Conservation (phyloP, 495 filamentous ascomycete genomes). For the Talaromyces adpressus region DNA sequence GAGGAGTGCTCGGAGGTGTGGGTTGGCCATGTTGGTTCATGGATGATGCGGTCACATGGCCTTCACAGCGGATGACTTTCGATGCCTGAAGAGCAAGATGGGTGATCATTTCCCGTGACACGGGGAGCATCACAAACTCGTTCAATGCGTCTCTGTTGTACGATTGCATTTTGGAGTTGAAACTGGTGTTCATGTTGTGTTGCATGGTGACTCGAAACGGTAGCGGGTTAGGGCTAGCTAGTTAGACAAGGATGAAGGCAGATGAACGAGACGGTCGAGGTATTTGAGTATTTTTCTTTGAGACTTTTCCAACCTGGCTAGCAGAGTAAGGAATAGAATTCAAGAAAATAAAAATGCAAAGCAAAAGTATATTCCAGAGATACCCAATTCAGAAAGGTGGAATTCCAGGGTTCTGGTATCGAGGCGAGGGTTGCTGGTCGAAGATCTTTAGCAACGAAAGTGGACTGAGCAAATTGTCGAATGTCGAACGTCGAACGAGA, state of each 20-base stretch:
- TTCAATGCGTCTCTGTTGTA: slow-evolving; percentile 81
- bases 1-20: slow-evolving; percentile 62
- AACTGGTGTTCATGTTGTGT: slow-evolving; percentile 20
- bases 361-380: neutral
- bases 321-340: slow-evolving; percentile 3
- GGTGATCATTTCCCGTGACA: slow-evolving; percentile 75
- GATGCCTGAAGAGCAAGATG: slow-evolving; percentile 78
- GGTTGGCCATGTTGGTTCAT: slow-evolving; percentile 53
- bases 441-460: neutral
- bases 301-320: slow-evolving; percentile 7
- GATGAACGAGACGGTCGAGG: slow-evolving; percentile 6
- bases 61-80: slow-evolving; percentile 87
- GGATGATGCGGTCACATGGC: slow-evolving; percentile 34
- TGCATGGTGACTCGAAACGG: slow-evolving; percentile 14
- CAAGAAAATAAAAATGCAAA: slow-evolving; percentile 9
- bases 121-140: slow-evolving; percentile 76
- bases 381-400: slow-evolving; percentile 1
- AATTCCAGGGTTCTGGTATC: neutral
- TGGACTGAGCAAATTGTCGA: neutral
- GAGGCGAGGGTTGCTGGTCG: neutral
- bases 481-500: neutral
- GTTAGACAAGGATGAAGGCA: slow-evolving; percentile 7
- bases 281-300: neutral
- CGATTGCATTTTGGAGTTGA: slow-evolving; percentile 23
- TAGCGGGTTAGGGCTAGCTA: slow-evolving; percentile 9